Percentiles rank a stretch among this genome's conserved stretches.
These are phyloP conservation scores for Vaccinium myrtillus DNA, from an alignment of 148 eudicot species.

Conservation along the genomic window DNA sequence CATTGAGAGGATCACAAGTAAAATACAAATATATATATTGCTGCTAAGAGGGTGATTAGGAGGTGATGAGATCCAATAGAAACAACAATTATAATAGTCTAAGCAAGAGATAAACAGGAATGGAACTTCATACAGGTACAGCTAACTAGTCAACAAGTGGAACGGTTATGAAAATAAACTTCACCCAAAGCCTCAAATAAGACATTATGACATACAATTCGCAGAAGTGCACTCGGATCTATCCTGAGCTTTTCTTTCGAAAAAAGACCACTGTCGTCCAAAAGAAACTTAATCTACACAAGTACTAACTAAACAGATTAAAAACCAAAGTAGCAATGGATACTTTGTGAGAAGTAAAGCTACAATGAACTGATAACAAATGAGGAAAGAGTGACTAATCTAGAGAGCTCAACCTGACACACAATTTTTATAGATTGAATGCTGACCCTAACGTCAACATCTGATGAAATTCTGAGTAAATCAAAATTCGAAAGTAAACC, in stretches of 20 bases:
- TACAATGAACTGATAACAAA: not conserved
- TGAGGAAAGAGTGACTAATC: not conserved
- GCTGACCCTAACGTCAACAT: not conserved
- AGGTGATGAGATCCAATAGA: not conserved
- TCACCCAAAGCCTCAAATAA: not conserved
- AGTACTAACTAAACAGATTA: not conserved
- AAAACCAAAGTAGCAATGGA: not conserved
- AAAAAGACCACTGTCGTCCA: not conserved
- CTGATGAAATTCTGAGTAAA: not conserved
- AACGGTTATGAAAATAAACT: not conserved
- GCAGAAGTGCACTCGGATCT: not conserved
- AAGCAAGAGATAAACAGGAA: not conserved
- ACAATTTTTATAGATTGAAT: not conserved
- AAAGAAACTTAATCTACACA: not conserved
- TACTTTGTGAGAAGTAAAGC: not conserved
- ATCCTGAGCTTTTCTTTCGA: not conserved
- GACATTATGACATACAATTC: not conserved
- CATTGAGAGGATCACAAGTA: constrained; percentile 3
- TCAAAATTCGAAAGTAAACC: not conserved
- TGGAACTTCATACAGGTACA: not conserved
- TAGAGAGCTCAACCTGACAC: not conserved
- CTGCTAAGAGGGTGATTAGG: not conserved
- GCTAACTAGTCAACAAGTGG: not conserved
- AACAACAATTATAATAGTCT: not conserved
- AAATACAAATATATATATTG: not conserved